phyloP scores from a whole-genome alignment of 2,329 filamentous ascomycete species.

The Hypomyces perniciosus region DNA sequence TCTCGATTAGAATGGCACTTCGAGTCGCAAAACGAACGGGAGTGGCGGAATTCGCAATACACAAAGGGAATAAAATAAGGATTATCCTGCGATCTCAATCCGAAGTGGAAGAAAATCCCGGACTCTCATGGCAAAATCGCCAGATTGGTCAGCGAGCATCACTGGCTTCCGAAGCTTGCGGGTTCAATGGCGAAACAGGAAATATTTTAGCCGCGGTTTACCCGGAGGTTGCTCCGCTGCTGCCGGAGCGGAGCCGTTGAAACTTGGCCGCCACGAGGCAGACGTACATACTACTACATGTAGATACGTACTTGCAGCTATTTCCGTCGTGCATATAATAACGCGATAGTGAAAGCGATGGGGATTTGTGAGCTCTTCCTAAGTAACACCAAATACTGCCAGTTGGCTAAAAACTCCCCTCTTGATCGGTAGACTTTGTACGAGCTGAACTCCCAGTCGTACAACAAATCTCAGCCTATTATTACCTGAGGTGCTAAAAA shows the following conservation, averaged over 20 bases:
- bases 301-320: slow-evolving; percentile 1
- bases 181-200: neutral
- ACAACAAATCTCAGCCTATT: neutral
- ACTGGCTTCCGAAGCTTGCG: neutral
- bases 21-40: slow-evolving; percentile 2
- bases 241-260: neutral
- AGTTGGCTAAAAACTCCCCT: neutral
- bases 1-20: neutral
- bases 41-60: neutral
- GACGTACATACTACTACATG: neutral
- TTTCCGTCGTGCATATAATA: no score
- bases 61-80: neutral
- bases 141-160: slow-evolving; percentile 14
- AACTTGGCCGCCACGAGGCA: neutral
- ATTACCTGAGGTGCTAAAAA: neutral
- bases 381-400: neutral
- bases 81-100: slow-evolving; percentile 7
- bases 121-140: slow-evolving; percentile 9
- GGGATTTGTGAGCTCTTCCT: slow-evolving; percentile 9
- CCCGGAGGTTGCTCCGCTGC: neutral
- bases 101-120: slow-evolving; percentile 7
- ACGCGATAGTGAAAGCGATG: neutral
- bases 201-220: slow-evolving; percentile 5
- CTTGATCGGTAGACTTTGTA: neutral
- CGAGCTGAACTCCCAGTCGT: slow-evolving; percentile 9